These are phyloP conservation scores for Rhodotorula sp. DNA, from an alignment of 1,284 basidiomycete genomes.

Conservation along the genomic window DNA sequence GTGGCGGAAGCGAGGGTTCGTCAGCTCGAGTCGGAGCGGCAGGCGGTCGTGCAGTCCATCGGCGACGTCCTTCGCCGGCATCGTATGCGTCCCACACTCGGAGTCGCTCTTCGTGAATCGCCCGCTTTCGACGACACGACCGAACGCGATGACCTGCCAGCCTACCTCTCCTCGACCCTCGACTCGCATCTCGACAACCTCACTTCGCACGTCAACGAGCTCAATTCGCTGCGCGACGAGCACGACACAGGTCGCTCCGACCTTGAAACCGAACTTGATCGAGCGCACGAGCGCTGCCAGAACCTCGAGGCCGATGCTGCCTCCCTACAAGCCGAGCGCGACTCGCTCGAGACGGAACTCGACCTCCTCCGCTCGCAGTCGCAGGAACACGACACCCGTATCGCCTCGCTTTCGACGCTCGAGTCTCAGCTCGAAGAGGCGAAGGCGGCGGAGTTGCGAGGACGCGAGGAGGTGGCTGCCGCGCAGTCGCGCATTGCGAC, in stretches of 20 bases:
- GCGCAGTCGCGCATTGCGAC: not conserved
- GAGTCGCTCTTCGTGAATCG: constrained; percentile 14
- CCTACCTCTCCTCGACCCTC: constrained; percentile 26
- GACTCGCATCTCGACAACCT: constrained; percentile 28
- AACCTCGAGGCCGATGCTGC: not conserved
- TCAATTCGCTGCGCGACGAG: not conserved
- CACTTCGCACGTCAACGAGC: constrained; percentile 8
- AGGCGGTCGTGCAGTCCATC: constrained; percentile 15
- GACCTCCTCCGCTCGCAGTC: not conserved
- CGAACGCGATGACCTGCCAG: constrained; percentile 13
- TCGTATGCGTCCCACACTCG: constrained; percentile 20
- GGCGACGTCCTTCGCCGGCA: constrained; percentile 36
- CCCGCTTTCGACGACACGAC: constrained; percentile 28
- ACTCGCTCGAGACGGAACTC: not conserved
- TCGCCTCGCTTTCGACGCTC: not conserved
- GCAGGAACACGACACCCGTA: not conserved
- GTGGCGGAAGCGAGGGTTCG: not conserved
- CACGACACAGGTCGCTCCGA: not conserved
- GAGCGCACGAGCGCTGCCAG: not conserved
- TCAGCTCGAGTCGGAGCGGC: constrained; percentile 11
- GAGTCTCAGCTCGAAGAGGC: constrained; percentile 12
- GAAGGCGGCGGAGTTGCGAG: not conserved
- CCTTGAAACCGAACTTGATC: not conserved
- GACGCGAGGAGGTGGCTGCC: constrained; percentile 12
- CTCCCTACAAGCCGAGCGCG: not conserved